These are phyloP conservation scores for Rhizoctonia solani DNA, from an alignment of 1,284 basidiomycete species.

Conservation along the genomic window DNA sequence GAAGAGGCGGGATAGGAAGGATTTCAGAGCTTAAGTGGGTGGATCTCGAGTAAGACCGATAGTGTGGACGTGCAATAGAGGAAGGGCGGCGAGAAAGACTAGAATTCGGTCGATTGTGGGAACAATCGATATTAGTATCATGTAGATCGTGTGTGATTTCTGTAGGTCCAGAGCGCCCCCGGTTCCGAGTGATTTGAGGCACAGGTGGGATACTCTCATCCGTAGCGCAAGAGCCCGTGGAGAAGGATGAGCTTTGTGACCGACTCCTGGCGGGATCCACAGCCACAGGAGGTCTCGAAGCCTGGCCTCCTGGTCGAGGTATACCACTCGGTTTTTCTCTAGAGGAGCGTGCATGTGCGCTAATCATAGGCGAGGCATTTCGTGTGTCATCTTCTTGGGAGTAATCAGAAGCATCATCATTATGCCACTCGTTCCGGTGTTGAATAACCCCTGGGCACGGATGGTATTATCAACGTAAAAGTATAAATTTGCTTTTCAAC, in stretches of 20 bases:
- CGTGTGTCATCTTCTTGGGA: conserved; percentile 8
- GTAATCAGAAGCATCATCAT: neutral
- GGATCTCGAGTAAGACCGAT: conserved; percentile 1
- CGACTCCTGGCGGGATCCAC: conserved; percentile 3
- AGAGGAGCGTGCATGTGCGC: neutral
- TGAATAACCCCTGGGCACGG: no score
- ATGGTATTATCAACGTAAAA: no score
- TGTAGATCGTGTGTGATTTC: neutral
- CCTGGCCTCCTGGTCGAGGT: neutral
- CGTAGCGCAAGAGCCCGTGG: neutral
- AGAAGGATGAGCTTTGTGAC: conserved; percentile 19
- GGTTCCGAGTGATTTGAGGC: neutral
- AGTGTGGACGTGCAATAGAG: neutral
- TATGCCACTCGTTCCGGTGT: neutral
- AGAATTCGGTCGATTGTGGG: neutral
- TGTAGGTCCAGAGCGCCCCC: neutral
- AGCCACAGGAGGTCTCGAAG: conserved; percentile 12
- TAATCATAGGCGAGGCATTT: no score
- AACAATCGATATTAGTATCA: no score
- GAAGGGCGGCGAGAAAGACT: conserved; percentile 9
- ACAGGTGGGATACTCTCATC: conserved; percentile 9
- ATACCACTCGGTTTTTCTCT: conserved; percentile 9
- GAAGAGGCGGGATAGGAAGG: conserved; percentile 3
- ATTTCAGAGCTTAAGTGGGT: neutral
- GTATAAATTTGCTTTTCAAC: neutral